A percentile compares a stretch with the other conserved stretches of the same genome.
These are phyloP conservation scores for Xylaria sp. DNA, from an alignment of 2,329 filamentous ascomycete genomes.

Conservation along the genomic window DNA sequence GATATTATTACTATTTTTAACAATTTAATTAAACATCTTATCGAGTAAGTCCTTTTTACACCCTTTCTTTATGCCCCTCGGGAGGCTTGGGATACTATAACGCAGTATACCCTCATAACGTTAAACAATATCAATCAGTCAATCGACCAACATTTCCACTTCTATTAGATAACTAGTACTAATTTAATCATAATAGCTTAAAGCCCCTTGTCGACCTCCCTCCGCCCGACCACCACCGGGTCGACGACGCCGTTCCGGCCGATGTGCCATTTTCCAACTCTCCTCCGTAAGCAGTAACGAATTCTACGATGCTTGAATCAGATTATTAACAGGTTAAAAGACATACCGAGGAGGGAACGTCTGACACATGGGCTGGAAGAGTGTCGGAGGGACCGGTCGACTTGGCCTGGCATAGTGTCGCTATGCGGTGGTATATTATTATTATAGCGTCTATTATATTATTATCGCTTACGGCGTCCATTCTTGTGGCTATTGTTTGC, in stretches of 20 bases:
- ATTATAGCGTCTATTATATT: background rate
- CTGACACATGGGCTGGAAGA: no score
- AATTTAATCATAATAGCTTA: slow-evolving; percentile 3
- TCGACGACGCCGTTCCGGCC: background rate
- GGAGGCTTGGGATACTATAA: background rate
- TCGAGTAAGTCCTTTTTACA: slow-evolving; percentile 1
- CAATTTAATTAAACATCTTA: slow-evolving; percentile 2
- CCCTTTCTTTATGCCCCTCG: background rate
- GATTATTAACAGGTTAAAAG: background rate
- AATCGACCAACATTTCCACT: background rate
- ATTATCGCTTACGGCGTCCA: background rate
- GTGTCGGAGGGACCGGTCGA: background rate
- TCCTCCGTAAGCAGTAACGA: background rate
- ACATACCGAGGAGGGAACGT: background rate
- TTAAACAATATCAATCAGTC: background rate
- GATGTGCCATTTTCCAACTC: background rate
- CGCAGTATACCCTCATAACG: background rate
- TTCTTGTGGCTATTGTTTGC: background rate
- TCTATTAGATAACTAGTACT: background rate
- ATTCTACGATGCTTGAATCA: background rate
- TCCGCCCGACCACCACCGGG: background rate
- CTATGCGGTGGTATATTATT: background rate
- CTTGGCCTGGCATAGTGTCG: background rate
- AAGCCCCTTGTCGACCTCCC: background rate
- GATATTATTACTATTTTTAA: background rate